Percentiles rank a stretch among this genome's conserved stretches.
These are phyloP conservation scores for Perilla frutescens DNA, from an alignment of 257 asterid species.

Conservation along the genomic window DNA sequence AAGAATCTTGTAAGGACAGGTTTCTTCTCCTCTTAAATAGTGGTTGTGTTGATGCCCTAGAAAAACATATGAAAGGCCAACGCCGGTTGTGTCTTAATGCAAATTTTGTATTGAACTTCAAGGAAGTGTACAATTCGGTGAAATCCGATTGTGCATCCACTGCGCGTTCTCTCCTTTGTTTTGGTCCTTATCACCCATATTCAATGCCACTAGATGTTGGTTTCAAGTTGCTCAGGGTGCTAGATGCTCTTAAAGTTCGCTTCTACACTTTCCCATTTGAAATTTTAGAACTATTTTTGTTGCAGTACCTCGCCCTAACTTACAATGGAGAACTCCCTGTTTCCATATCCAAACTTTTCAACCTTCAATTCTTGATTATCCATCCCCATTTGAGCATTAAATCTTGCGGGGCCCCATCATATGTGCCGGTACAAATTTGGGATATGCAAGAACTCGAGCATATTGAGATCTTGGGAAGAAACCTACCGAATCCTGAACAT, in stretches of 20 bases:
- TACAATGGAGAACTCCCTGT: background rate
- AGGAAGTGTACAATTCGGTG: background rate
- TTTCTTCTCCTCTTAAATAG: slow-evolving; percentile 5
- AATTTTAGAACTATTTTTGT: background rate
- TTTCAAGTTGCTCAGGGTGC: background rate
- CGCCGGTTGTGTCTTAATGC: slow-evolving; percentile 7
- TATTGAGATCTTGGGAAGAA: slow-evolving; percentile 5
- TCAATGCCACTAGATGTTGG: background rate
- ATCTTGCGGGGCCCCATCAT: background rate
- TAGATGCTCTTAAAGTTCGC: slow-evolving; percentile 22
- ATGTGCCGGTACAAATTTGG: background rate
- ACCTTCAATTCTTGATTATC: background rate
- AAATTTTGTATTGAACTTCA: background rate
- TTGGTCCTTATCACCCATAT: slow-evolving; percentile 4
- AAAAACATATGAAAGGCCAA: background rate
- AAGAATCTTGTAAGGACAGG: background rate
- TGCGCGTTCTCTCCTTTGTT: slow-evolving; percentile 19
- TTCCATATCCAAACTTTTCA: slow-evolving; percentile 8
- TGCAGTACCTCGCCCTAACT: slow-evolving; percentile 11
- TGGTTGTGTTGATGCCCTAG: background rate
- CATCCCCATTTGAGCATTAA: background rate
- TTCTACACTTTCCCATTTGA: background rate
- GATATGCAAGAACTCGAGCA: slow-evolving; percentile 16
- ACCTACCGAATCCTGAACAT: background rate
- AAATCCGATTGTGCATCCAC: slow-evolving; percentile 13